phyloP scores from a whole-genome alignment of 768 basidiomycete genomes.

The Russula compacta region DNA sequence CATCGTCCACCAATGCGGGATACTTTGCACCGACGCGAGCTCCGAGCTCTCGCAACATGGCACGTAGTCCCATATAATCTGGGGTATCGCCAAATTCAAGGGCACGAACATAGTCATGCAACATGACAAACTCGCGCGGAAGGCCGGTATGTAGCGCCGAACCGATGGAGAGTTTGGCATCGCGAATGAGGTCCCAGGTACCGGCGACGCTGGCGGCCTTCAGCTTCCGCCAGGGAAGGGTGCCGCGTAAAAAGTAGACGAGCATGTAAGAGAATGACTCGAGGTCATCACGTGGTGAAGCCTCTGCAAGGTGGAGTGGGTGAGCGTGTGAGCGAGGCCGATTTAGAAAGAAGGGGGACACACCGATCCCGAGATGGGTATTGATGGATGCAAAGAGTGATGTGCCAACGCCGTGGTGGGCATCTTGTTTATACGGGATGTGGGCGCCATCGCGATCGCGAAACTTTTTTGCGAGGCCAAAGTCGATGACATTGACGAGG shows the following conservation, averaged over 20 bases:
- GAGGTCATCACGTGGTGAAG: constrained; percentile 69
- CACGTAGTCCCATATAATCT: constrained; percentile 76
- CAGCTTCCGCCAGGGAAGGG: constrained; percentile 69
- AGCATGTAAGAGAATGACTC: constrained; percentile 79
- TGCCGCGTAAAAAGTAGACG: constrained; percentile 71
- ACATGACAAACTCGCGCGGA: constrained; percentile 72
- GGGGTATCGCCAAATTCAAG: constrained; percentile 85
- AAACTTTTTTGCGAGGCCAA: constrained; percentile 75
- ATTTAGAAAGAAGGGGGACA: constrained; percentile 22
- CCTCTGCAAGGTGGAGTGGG: constrained; percentile 36
- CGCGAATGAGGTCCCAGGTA: constrained; percentile 73
- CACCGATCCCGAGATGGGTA: constrained; percentile 69
- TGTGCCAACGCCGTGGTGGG: constrained; percentile 73
- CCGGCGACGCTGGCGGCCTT: constrained; percentile 52
- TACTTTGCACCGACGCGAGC: constrained; percentile 20
- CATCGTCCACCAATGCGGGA: constrained; percentile 10
- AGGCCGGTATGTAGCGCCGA: constrained; percentile 58
- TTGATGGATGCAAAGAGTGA: constrained; percentile 67
- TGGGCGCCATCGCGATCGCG: constrained; percentile 60
- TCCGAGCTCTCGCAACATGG: constrained; percentile 49
- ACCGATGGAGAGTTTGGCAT: constrained; percentile 59
- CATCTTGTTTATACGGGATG: constrained; percentile 64
- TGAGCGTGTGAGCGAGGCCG: not conserved
- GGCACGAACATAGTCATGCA: constrained; percentile 68
- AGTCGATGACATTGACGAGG: constrained; percentile 88